A percentile compares a stretch with the other conserved stretches of the same genome.
phyloP scores from a whole-genome alignment of 345 rosid species.

The Eucalyptus polyanthemos region DNA sequence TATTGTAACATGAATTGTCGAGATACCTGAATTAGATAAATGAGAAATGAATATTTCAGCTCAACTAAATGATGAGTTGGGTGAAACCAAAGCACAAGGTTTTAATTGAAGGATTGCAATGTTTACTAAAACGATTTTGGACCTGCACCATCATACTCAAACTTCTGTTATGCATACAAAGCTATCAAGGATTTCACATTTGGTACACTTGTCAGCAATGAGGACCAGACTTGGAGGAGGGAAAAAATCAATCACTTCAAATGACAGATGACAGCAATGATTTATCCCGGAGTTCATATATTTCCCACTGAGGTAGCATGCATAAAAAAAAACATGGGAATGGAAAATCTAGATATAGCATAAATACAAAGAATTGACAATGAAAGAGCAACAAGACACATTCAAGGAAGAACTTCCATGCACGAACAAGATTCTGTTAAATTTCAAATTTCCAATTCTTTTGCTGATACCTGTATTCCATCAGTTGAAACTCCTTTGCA shows the following conservation, averaged over 20 bases:
- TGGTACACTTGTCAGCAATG: neutral
- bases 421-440: neutral
- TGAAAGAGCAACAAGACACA: neutral
- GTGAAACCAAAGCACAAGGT: neutral
- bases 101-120: neutral
- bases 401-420: neutral
- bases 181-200: neutral
- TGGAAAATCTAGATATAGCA: neutral
- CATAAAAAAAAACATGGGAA: neutral
- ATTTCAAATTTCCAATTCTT: neutral
- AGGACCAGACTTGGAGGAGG: neutral
- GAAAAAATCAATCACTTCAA: neutral
- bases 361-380: neutral
- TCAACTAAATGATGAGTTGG: neutral
- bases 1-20: neutral
- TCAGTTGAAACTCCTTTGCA: constrained; percentile 62
- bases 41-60: neutral
- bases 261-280: neutral
- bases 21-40: neutral
- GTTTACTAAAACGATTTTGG: neutral
- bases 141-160: neutral
- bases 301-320: neutral
- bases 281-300: neutral
- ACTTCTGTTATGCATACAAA: neutral
- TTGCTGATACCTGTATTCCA: constrained; percentile 46